phyloP scores from a whole-genome alignment of 1,139 yeast genomes.

The Eremothecium coryli region DNA sequence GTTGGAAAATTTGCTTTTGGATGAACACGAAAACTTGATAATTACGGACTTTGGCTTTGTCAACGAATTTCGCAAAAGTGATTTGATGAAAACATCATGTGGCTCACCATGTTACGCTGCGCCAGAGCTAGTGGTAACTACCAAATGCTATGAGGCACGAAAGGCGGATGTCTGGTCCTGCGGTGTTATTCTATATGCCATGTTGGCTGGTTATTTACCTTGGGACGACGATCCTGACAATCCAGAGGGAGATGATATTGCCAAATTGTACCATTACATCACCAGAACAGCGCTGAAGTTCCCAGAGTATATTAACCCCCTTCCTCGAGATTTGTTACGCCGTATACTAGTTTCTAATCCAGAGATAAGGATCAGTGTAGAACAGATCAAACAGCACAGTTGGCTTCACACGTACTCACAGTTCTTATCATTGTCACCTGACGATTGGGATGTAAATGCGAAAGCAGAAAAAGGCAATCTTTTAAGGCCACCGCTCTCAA shows the following conservation, averaged over 20 bases:
- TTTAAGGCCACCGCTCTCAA: constrained; percentile 34
- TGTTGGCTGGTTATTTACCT: constrained; percentile 95
- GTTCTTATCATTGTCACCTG: constrained; percentile 73
- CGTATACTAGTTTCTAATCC: constrained; percentile 70
- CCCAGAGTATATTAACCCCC: constrained; percentile 87
- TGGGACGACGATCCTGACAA: constrained; percentile 96
- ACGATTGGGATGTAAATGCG: constrained; percentile 69
- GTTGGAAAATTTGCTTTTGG: constrained; percentile 61
- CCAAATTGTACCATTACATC: constrained; percentile 81
- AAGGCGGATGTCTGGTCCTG: constrained; percentile 96
- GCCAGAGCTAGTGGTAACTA: constrained; percentile 87
- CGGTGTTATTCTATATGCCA: constrained; percentile 90
- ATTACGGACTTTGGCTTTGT: constrained; percentile 85
- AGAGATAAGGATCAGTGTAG: constrained; percentile 57
- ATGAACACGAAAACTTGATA: constrained; percentile 56
- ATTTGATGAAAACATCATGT: constrained; percentile 89
- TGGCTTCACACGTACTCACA: constrained; percentile 81
- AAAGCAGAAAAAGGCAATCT: constrained; percentile 34
- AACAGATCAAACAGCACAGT: constrained; percentile 67
- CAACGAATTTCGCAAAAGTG: constrained; percentile 66
- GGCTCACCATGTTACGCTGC: constrained; percentile 99
- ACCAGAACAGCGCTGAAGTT: constrained; percentile 86
- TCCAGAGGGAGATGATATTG: constrained; percentile 93
- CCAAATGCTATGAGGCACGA: constrained; percentile 82
- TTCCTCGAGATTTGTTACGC: constrained; percentile 83